Base-by-base conservation (phyloP, 192 early-diverging fungal species). In the Coemansia sp. region DNA sequence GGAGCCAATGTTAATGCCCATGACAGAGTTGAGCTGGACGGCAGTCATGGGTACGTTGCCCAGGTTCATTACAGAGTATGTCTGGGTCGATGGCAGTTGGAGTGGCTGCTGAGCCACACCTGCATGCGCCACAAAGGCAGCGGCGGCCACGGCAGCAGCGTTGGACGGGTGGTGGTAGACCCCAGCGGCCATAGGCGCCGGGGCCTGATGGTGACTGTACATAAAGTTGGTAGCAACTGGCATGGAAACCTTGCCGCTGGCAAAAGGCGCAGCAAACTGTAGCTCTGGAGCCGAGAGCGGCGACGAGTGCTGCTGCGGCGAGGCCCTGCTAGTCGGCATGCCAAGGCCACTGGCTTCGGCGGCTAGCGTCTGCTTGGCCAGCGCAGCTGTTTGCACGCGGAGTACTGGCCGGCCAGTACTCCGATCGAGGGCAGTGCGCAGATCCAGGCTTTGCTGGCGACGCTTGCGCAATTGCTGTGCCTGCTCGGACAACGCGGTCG, bases 221-320 rank as follows among this genome's bases (percentile, higher is more conserved):
- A 41, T 41, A 39, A 37, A 52, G 27, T 38, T 37, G 18, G 61
- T 39, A 9, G 53, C 39, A 3, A 32, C 52, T 11, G 50, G 50
- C 15, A 53, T 39, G n/a, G 39, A 52, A 17, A 50, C 52, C 52
- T 48, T 33, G 34, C 48, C 60, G 12, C 17, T 26, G 35, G 48
- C 44, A 52, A 34, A 34, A 15, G 58, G 41, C 21, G 43, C 37
- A 32, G 52, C 63, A 48, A 70, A 48, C 21, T 70, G 70, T 18
- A 79, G 58, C 60, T 62, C 66, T 18, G 76, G 71, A 12, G 71
- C 71, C 29, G 76, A 73, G 14, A 70, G 63, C 55, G 76, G 76
- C 44, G 76, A 80, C 18, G 46, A 41, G 43, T 62, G 59, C 15
- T 62, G 59, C 15, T 67, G 55, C 24, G 71, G 70, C 35, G 67